Conservation (phyloP, 148 eudicot species). For the Spergularia marina region DNA sequence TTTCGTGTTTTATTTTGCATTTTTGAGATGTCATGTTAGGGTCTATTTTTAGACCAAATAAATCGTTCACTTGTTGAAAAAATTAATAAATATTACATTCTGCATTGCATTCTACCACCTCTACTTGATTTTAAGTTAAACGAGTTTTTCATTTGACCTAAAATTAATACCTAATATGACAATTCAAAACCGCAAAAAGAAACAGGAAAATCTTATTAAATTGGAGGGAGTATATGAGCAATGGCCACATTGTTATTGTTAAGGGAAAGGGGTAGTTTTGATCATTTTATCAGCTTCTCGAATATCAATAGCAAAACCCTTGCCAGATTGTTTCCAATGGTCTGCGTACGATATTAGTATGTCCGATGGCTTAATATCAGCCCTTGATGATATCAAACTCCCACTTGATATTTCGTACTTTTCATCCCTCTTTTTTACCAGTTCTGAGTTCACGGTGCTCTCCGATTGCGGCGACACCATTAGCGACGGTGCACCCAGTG, state of each 20-base stretch:
- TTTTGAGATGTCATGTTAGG: no score
- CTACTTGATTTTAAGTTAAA: no score
- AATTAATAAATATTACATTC: no score
- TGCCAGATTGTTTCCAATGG: conserved; percentile 32
- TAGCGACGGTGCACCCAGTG: conserved; percentile 37
- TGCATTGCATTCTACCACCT: no score
- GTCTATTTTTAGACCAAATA: no score
- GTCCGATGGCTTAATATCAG: conserved; percentile 20
- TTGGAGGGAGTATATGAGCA: no score
- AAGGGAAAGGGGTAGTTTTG: conserved; percentile 21
- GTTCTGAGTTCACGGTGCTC: conserved; percentile 17
- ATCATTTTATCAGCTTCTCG: conserved; percentile 21
- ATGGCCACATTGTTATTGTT: background rate
- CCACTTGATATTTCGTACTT: conserved; percentile 23
- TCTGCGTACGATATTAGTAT: conserved; percentile 23
- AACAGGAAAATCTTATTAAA: no score
- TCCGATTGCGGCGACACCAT: conserved; percentile 43
- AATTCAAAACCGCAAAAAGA: no score
- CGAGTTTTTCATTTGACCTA: no score
- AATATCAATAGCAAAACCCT: conserved; percentile 36
- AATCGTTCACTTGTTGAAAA: no score
- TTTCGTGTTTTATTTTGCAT: no score
- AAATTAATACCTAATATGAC: no score
- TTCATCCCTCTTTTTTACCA: conserved; percentile 29
- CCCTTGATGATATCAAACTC: conserved; percentile 20